Evolutionary conservation across 805 yeast genomes (phyloP), one percentile per base, ranked within the genome.

Genomic region (Candida pseudoglaebosa): DNA sequence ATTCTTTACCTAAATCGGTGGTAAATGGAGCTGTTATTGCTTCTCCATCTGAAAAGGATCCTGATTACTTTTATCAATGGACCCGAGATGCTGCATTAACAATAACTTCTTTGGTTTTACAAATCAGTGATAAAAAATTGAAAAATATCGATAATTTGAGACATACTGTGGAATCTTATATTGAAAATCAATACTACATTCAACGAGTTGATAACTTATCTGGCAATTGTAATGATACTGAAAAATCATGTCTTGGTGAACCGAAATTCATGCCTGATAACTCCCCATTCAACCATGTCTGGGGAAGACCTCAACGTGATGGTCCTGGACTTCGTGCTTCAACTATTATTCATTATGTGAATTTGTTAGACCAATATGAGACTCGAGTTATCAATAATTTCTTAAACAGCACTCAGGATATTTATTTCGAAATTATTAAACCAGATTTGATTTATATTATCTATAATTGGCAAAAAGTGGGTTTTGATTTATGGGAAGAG

Each of bases 251-350:
- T 2, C 67, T 90, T 24, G 98, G 97, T 2, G 98, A 91, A 57
- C 97, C 98, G 5, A 91, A 91, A 58, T 91, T 84, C 54, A 57
- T 71, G 56, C 77, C 80, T 3, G 75, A 87, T 54, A 81, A 83
- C 17, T 50, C 77, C 0, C 68, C 84, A 1, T 91, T 84, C 51
- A 57, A 59, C 4, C 80, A 65, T 2, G 57, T 66, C 24, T 91
- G 98, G 98, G 98, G 98, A 2, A 71, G 98, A 49, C 98, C 98
- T 1, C 98, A 91, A 61, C 75, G 88, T 43, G 98, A 91, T 58
- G 98, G 98, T 0, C 96, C 98, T 1, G 90, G 95, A 1, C 68
- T 91, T 41, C 72, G 97, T 50, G 72, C 80, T 8, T 71, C 82
- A 40, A 73, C 95, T 1, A 70, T 82, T 16, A 58, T 76, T 28